These are phyloP conservation scores for Allium fistulosum DNA, from an alignment of 106 monocot species.

Conservation along the genomic window DNA sequence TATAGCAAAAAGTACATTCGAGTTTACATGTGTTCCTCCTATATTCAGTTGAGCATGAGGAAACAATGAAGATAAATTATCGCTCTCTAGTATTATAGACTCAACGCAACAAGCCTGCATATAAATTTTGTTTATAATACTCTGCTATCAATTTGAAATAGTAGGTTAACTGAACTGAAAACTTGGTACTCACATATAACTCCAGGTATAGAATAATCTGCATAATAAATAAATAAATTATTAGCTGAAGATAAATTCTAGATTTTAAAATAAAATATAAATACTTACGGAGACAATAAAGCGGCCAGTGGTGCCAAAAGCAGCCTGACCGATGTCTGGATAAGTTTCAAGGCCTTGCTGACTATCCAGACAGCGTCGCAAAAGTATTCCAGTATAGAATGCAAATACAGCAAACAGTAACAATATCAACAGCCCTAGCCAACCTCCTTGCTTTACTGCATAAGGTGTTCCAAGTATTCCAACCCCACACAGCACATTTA, in stretches of 20 bases:
- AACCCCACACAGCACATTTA: conserved; percentile 89
- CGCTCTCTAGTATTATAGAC: conserved; percentile 87
- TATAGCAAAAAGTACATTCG: conserved; percentile 68
- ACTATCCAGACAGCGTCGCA: conserved; percentile 45
- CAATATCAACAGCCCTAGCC: conserved; percentile 63
- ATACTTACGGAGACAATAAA: conserved; percentile 57
- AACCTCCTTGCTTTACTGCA: conserved; percentile 80
- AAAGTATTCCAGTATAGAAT: conserved; percentile 46
- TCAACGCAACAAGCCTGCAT: conserved; percentile 86
- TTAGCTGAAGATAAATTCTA: neutral
- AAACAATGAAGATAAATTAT: conserved; percentile 82
- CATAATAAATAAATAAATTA: conserved; percentile 2
- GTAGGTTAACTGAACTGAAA: neutral
- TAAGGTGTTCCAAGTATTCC: conserved; percentile 88
- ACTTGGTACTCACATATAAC: conserved; percentile 60
- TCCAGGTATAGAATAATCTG: conserved; percentile 84
- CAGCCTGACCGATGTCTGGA: conserved; percentile 63
- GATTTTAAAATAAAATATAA: neutral
- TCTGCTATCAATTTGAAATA: too few species aligned
- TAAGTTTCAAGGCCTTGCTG: conserved; percentile 46
- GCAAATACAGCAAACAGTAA: conserved; percentile 34
- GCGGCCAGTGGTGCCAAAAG: conserved; percentile 60
- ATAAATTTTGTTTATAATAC: neutral
- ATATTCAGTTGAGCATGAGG: conserved; percentile 61
- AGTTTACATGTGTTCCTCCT: conserved; percentile 39